Evolutionary conservation across 371 early-diverging fungal genomes (phyloP).

Genomic region (Vairimorpha necatrix): DNA sequence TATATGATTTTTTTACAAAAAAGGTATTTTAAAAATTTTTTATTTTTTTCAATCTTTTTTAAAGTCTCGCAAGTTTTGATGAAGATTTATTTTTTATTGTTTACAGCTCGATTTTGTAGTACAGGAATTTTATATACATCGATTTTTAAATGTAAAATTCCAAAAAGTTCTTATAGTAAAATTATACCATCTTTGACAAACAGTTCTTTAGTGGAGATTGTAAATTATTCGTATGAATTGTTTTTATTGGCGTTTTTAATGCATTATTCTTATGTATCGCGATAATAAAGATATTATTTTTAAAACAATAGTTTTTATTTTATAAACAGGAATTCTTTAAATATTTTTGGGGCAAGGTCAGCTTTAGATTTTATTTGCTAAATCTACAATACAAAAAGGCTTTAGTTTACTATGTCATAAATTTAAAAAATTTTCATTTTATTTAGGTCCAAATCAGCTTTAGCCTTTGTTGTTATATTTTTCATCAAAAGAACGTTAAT

Average conservation of each 20-base stretch:
- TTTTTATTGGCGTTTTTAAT: neutral
- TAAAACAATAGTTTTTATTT: too few relatives aligned
- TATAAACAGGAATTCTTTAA: too few relatives aligned
- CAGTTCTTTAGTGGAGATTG: neutral
- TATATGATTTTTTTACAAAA: neutral
- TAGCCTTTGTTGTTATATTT: too few relatives aligned
- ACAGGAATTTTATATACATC: neutral
- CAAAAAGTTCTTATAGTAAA: neutral
- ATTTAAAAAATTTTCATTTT: too few relatives aligned
- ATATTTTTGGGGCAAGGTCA: too few relatives aligned
- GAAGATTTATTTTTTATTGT: neutral
- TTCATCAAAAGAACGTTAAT: too few relatives aligned
- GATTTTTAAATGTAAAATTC: neutral
- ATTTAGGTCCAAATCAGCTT: too few relatives aligned
- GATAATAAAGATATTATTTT: too few relatives aligned
- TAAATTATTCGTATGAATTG: neutral
- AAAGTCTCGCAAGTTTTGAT: neutral
- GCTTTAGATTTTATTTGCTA: too few relatives aligned
- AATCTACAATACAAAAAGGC: too few relatives aligned
- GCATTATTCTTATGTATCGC: neutral
- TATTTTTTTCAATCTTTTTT: neutral
- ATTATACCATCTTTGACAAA: neutral
- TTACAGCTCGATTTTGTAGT: neutral
- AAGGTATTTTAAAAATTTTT: neutral
- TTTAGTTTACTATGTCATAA: too few relatives aligned